Percentiles rank a stretch among this genome's conserved stretches.
These are phyloP conservation scores for Clonostachys rhizophaga DNA, from an alignment of 2,329 filamentous ascomycete genomes.

Conservation along the genomic window DNA sequence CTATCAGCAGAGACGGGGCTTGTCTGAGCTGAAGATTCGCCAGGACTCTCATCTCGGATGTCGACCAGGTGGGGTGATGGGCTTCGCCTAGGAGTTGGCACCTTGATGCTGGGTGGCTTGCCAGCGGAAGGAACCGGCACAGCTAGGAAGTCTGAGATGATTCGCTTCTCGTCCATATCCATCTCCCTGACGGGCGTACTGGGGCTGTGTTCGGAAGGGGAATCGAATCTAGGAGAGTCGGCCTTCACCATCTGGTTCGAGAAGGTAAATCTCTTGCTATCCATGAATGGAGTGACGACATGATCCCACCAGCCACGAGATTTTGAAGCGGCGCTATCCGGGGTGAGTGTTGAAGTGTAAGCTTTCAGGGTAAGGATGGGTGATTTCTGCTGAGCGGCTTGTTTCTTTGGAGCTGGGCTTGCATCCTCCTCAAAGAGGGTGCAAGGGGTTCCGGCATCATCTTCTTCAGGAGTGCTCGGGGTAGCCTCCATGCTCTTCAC, in stretches of 20 bases:
- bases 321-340: slow-evolving; percentile 48
- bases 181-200: slow-evolving; percentile 4
- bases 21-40: too few relatives aligned
- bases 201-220: neutral
- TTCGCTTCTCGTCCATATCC: slow-evolving; percentile 4
- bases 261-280: slow-evolving; percentile 34
- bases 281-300: slow-evolving; percentile 64
- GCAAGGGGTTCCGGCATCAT: slow-evolving; percentile 50
- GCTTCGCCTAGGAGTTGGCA: slow-evolving; percentile 26
- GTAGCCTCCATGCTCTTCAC: slow-evolving; percentile 27
- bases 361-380: slow-evolving; percentile 4
- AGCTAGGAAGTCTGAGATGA: neutral
- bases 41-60: too few relatives aligned
- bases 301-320: slow-evolving; percentile 76
- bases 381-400: slow-evolving; percentile 18
- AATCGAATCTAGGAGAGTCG: slow-evolving; percentile 16
- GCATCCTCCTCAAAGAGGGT: slow-evolving; percentile 71
- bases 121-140: slow-evolving; percentile 8
- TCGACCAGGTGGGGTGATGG: slow-evolving; percentile 15
- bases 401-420: slow-evolving; percentile 28
- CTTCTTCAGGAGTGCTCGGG: slow-evolving; percentile 30
- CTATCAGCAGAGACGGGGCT: too few relatives aligned
- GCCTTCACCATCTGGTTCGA: slow-evolving; percentile 26
- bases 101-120: slow-evolving; percentile 25
- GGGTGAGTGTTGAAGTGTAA: slow-evolving; percentile 27